A percentile compares a stretch with the other conserved stretches of the same genome.
Evolutionary conservation across 1,139 yeast species (phyloP).

Genomic region (Hanseniaspora gamundiae): DNA sequence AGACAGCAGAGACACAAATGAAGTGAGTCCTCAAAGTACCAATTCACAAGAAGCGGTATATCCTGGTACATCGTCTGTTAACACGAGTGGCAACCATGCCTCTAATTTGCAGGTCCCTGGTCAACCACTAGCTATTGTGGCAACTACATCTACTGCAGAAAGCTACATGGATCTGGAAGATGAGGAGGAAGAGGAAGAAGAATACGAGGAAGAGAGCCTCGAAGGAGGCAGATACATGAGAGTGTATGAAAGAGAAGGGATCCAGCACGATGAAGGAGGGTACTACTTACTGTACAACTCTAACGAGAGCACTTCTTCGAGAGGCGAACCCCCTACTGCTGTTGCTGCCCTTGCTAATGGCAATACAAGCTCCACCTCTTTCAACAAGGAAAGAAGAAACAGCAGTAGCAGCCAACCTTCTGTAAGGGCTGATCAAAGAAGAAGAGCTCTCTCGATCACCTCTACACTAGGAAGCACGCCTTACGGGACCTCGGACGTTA

Average conservation of each 20-base stretch:
- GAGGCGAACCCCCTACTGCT: too few species aligned
- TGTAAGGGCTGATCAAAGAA: conserved; percentile 8
- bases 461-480: conserved; percentile 13
- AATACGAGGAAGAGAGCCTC: conserved; percentile 29
- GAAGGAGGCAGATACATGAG: background rate
- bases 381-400: background rate
- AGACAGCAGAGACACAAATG: too few species aligned
- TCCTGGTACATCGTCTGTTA: too few species aligned
- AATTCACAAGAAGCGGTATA: too few species aligned
- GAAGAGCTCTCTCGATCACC: conserved; percentile 15
- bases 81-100: too few species aligned
- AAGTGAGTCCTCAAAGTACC: too few species aligned
- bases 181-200: conserved; percentile 20
- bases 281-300: conserved; percentile 3
- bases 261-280: conserved; percentile 7
- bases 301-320: too few species aligned
- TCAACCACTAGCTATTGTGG: background rate
- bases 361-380: too few species aligned
- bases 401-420: background rate
- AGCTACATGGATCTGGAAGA: conserved; percentile 2
- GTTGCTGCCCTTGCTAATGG: too few species aligned
- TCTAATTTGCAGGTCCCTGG: background rate
- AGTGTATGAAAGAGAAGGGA: conserved; percentile 7
- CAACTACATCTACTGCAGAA: background rate
- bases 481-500: conserved; percentile 23